phyloP scores from a whole-genome alignment of 495 filamentous ascomycete species.

The Aspergillus incahuasiensis region DNA sequence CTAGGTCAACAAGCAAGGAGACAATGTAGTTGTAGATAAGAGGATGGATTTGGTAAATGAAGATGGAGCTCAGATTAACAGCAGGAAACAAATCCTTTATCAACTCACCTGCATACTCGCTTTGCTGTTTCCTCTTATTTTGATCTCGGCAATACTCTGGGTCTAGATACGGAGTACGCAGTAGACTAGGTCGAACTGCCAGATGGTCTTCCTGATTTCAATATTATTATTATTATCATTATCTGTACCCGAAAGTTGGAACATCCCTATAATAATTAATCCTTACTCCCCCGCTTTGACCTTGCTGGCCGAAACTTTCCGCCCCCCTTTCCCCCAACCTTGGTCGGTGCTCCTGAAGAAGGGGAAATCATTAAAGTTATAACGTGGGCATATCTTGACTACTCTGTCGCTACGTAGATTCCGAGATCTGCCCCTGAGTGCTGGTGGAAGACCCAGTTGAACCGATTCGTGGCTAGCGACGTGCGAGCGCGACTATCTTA shows the following conservation, averaged over 20 bases:
- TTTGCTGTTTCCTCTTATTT: not conserved
- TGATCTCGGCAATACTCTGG: too few species aligned
- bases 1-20: not conserved
- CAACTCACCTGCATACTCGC: too few species aligned
- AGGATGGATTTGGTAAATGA: too few species aligned
- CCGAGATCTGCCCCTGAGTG: conserved; percentile 13
- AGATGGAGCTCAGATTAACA: too few species aligned
- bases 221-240: too few species aligned
- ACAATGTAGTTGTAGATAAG: not conserved
- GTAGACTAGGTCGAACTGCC: too few species aligned
- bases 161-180: too few species aligned
- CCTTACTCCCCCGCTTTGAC: conserved; percentile 3
- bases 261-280: conserved; percentile 9
- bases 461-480: conserved; percentile 14
- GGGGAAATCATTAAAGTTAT: not conserved
- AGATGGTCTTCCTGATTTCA: conserved; percentile 6
- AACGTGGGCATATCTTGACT: not conserved
- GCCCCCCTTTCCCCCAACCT: conserved; percentile 2
- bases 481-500: conserved; percentile 14
- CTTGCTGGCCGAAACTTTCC: not conserved
- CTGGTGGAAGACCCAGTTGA: conserved; percentile 11
- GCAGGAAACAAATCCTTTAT: too few species aligned
- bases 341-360: conserved; percentile 1
- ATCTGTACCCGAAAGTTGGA: too few species aligned
- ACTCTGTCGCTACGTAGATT: not conserved